Conservation (phyloP, 345 rosid species). For the Leavenworthia alabamica region DNA sequence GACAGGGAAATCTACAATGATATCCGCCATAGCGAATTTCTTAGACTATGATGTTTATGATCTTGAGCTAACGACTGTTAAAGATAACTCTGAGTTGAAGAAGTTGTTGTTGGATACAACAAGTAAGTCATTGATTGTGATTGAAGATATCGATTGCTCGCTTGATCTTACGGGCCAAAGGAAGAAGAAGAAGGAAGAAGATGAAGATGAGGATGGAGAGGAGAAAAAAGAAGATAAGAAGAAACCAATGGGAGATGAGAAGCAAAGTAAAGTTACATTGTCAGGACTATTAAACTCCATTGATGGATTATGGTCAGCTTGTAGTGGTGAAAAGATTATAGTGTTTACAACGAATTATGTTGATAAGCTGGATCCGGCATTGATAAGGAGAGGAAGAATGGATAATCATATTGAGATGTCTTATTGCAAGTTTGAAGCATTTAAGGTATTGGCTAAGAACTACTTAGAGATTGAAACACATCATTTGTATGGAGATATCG, state of each 20-base stretch:
- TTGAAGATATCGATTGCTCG: slow-evolving; percentile 47
- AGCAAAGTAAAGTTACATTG: slow-evolving; percentile 31
- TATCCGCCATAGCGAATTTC: slow-evolving; percentile 60
- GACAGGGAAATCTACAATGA: slow-evolving; percentile 71
- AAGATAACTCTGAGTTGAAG: slow-evolving; percentile 49
- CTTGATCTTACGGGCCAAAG: slow-evolving; percentile 21
- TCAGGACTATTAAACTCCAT: slow-evolving; percentile 35
- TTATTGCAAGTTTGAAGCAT: slow-evolving; percentile 31
- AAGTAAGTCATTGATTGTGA: slow-evolving; percentile 45
- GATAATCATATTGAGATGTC: slow-evolving; percentile 39
- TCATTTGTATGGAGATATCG: slow-evolving; percentile 14
- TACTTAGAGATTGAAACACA: slow-evolving; percentile 29
- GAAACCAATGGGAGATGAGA: neutral
- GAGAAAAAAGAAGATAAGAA: slow-evolving; percentile 14
- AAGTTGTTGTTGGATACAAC: slow-evolving; percentile 46
- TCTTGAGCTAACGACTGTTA: slow-evolving; percentile 51
- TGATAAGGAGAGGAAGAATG: slow-evolving; percentile 41
- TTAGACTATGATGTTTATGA: slow-evolving; percentile 63
- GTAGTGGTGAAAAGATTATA: slow-evolving; percentile 37
- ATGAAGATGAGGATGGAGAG: neutral
- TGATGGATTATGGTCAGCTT: slow-evolving; percentile 42
- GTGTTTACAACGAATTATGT: slow-evolving; percentile 35
- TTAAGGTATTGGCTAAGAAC: slow-evolving; percentile 39
- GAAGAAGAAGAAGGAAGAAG: slow-evolving; percentile 16
- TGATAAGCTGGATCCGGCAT: slow-evolving; percentile 37